phyloP scores from a whole-genome alignment of 208 protist species.

The Leishmania amazonensis region DNA sequence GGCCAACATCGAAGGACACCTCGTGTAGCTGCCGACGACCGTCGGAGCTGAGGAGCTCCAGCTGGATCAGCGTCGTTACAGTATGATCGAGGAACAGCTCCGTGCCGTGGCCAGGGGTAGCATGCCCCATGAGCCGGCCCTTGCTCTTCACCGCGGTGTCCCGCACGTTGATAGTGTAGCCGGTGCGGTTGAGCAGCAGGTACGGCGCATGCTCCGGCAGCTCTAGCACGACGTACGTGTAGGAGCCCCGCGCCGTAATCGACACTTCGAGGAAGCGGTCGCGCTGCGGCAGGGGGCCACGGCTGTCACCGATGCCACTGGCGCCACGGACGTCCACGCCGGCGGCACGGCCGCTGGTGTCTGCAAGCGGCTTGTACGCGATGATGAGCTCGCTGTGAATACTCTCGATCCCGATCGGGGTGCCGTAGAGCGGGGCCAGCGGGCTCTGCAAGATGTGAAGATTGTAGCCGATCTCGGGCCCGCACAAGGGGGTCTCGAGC shows the following conservation, averaged over 20 bases:
- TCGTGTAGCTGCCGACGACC: conserved; percentile 10
- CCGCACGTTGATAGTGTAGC: conserved; percentile 43
- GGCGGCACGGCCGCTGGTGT: not conserved
- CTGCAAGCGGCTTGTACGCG: conserved; percentile 41
- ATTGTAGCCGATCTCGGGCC: conserved; percentile 59
- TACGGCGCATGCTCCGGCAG: conserved; percentile 59
- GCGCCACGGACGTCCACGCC: not conserved
- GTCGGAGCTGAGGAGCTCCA: conserved; percentile 23
- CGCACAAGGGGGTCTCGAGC: conserved; percentile 49
- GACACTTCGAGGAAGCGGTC: conserved; percentile 76
- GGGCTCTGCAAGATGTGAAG: conserved; percentile 62
- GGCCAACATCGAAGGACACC: conserved; percentile 36
- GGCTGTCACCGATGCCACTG: not conserved
- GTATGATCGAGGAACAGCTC: conserved; percentile 57
- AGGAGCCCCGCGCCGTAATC: conserved; percentile 58
- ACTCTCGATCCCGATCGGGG: conserved; percentile 75
- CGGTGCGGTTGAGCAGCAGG: conserved; percentile 79
- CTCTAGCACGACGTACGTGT: conserved; percentile 87
- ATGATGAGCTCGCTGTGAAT: conserved; percentile 72
- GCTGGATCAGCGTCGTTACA: conserved; percentile 37
- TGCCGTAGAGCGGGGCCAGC: conserved; percentile 55
- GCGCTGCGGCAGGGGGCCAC: conserved; percentile 8
- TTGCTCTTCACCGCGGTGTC: conserved; percentile 45
- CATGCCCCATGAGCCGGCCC: conserved; percentile 61
- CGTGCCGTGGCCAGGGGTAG: conserved; percentile 47